These are phyloP conservation scores for Ceratobasidium papillatum DNA, from an alignment of 1,284 basidiomycete genomes.

Conservation along the genomic window DNA sequence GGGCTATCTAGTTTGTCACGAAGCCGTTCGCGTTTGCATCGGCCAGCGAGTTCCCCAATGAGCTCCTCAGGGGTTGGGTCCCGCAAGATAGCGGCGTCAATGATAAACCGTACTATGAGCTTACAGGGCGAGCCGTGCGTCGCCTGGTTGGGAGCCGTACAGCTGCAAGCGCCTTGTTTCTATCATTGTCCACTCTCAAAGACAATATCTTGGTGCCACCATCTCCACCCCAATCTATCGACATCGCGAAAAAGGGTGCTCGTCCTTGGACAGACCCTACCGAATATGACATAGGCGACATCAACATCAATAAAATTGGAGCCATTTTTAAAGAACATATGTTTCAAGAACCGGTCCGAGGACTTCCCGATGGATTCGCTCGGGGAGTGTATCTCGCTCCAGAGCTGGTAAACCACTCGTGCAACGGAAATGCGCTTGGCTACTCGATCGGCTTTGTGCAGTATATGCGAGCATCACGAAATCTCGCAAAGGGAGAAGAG, in stretches of 20 bases:
- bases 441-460: constrained; percentile 48
- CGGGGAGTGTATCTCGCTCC: constrained; percentile 49
- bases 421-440: constrained; percentile 47
- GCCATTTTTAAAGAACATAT: constrained; percentile 40
- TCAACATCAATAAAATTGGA: constrained; percentile 42
- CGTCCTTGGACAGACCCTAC: neutral
- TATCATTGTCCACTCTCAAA: constrained; percentile 42
- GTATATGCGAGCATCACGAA: constrained; percentile 43
- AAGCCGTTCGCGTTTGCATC: constrained; percentile 45
- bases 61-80: neutral
- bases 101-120: constrained; percentile 19
- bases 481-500: constrained; percentile 35
- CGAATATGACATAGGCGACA: constrained; percentile 9
- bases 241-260: neutral
- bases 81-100: neutral
- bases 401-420: constrained; percentile 53
- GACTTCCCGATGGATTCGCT: constrained; percentile 15
- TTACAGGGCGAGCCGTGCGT: constrained; percentile 39
- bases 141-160: constrained; percentile 43
- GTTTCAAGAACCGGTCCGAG: constrained; percentile 10
- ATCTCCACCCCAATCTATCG: neutral
- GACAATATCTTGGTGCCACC: neutral
- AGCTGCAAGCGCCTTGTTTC: constrained; percentile 20
- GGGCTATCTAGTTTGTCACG: constrained; percentile 40
- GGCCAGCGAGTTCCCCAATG: constrained; percentile 29